Conservation (phyloP, 164 flowering plant genomes). For the Vitis rupestris region DNA sequence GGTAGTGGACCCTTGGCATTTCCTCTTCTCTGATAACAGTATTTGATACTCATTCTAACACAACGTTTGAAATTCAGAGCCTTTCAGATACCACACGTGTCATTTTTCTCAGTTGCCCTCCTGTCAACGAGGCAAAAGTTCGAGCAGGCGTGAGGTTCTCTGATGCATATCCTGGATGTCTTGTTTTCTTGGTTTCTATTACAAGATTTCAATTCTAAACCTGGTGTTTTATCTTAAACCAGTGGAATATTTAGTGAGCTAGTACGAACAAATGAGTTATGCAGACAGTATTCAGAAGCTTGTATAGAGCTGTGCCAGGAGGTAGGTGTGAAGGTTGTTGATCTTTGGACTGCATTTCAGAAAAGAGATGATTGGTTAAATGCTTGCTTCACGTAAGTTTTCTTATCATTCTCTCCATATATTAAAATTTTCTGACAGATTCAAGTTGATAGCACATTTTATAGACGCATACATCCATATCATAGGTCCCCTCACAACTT, state of each 20-base stretch:
- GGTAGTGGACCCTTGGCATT: too few relatives aligned
- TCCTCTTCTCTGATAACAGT: too few relatives aligned
- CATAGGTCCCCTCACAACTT: too few relatives aligned
- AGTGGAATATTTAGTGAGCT: conserved; percentile 51
- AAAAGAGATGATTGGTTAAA: conserved; percentile 60
- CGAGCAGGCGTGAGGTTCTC: conserved; percentile 52
- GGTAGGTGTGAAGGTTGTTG: conserved; percentile 65
- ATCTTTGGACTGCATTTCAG: conserved; percentile 79
- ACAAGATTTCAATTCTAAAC: conserved; percentile 2
- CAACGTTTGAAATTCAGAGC: conserved; percentile 43
- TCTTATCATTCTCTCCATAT: not conserved
- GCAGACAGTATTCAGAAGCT: conserved; percentile 78
- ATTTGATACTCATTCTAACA: conserved; percentile 11
- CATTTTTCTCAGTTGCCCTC: conserved; percentile 59
- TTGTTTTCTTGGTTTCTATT: not conserved
- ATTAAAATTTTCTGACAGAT: too few relatives aligned
- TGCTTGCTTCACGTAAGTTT: conserved; percentile 79
- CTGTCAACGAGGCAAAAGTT: conserved; percentile 62
- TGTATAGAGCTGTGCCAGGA: conserved; percentile 71
- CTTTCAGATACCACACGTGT: conserved; percentile 66
- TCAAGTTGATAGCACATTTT: too few relatives aligned
- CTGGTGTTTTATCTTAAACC: conserved; percentile 14
- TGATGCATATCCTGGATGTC: not conserved
- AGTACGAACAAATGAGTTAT: conserved; percentile 73
- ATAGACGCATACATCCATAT: too few relatives aligned